Evolutionary conservation across 306 rosid genomes (phyloP), one percentile per base, ranked within the genome.

Genomic region (Ammopiptanthus mongolicus): DNA sequence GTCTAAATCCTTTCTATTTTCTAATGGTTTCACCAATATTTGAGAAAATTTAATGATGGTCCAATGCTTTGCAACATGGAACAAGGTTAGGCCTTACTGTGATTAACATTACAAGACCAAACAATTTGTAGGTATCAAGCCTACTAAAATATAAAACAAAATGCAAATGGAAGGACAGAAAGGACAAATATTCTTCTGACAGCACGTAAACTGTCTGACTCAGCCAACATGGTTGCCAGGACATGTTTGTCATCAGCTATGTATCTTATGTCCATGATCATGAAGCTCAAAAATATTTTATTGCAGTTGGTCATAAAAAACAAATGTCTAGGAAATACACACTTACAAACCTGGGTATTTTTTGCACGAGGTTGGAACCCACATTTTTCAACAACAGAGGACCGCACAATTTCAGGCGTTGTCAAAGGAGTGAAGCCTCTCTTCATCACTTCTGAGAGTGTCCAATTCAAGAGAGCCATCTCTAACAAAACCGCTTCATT

Each of bases 341-440:
- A 63, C 44, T 33, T 69, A 69, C 81, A 77, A 78, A 92, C 99
- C 97, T 95, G 97, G 12, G 99, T 95, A 83, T 92, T 95, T 51
- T 85, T 80, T 64, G 89, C 97, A 55, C 97, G 97, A 9, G 99
- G 99, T 78, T 90, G 97, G 79, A 95, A 95, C 51, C 99, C 99
- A 75, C 97, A 92, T 79, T 92, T 95, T 84, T 95, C 99, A 82
- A 95, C 97, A 66, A 95, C 79, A 18, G 97, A 87, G 8, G 99
- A 90, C 77, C 97, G 89, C n/a, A 95, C 99, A 57, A 95, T 81
- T 84, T 95, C 97, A 34, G 99, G 99, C 5, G 99, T 92, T 47
- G 84, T 95, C 79, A 92, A 61, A n/a, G 93, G 97, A 65, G 76
- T 90, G 79, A 92, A 95, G 52, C 97, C 99, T 61, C 84, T 80